Conservation (phyloP, 345 rosid species). For the Cochlearia excelsa region DNA sequence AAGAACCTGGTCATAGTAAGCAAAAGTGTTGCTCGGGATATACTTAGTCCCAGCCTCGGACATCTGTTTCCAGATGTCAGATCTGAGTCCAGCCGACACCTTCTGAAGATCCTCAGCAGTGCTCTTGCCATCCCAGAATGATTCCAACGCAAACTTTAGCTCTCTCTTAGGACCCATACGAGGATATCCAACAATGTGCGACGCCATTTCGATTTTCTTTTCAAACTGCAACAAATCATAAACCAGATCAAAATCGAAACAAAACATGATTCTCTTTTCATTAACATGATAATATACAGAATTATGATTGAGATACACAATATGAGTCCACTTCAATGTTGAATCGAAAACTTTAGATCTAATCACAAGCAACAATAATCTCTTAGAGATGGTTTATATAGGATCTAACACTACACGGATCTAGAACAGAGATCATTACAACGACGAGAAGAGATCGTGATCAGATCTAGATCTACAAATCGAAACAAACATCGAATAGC, state of each 20-base stretch:
- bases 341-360: constrained; percentile 17
- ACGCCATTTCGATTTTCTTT: constrained; percentile 57
- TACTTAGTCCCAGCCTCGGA: constrained; percentile 73
- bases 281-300: constrained; percentile 5
- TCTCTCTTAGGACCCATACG: constrained; percentile 99
- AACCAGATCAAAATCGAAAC: constrained; percentile 1
- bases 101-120: constrained; percentile 84
- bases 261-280: background rate
- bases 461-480: constrained; percentile 35
- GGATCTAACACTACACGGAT: constrained; percentile 28
- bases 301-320: constrained; percentile 12
- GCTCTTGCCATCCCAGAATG: constrained; percentile 99
- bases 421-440: constrained; percentile 17
- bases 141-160: constrained; percentile 97
- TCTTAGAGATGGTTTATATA: background rate
- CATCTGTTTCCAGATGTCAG: constrained; percentile 97
- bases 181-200: constrained; percentile 99
- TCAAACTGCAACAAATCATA: constrained; percentile 21
- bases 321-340: constrained; percentile 14
- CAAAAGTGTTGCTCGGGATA: constrained; percentile 95
- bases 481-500: background rate
- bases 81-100: constrained; percentile 86
- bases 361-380: constrained; percentile 6
- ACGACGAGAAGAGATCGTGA: constrained; percentile 16
- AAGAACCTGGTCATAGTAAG: constrained; percentile 89